A percentile compares a stretch with the other conserved stretches of the same genome.
Conservation (phyloP, 805 yeast species). For the Starmerella potacharoeniae region DNA sequence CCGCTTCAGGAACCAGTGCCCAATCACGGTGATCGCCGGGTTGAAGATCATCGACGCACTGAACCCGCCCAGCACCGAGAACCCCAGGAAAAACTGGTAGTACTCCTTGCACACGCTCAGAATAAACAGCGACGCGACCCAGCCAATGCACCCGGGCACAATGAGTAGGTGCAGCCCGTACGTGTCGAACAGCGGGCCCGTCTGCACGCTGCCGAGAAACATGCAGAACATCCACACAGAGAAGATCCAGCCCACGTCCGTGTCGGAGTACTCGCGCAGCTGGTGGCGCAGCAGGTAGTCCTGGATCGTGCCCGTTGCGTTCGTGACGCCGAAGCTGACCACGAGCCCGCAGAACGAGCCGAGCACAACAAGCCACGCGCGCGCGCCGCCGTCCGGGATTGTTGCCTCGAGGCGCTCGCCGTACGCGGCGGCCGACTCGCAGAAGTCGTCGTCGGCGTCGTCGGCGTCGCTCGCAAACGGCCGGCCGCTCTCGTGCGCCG, state of each 20-base stretch:
- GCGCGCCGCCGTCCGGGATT: slow-evolving; percentile 42
- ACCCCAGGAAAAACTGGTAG: slow-evolving; percentile 50
- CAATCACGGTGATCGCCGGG: slow-evolving; percentile 44
- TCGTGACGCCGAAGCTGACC: slow-evolving; percentile 53
- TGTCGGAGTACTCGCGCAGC: slow-evolving; percentile 35
- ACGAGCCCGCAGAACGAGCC: slow-evolving; percentile 49
- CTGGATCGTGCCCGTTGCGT: slow-evolving; percentile 57
- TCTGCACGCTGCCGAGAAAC: slow-evolving; percentile 39
- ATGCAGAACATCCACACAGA: slow-evolving; percentile 31
- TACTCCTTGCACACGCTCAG: slow-evolving; percentile 40
- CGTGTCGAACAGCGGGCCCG: slow-evolving; percentile 46
- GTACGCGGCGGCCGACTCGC: not conserved
- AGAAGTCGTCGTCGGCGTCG: not conserved
- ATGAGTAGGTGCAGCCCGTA: slow-evolving; percentile 42
- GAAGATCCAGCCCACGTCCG: slow-evolving; percentile 61
- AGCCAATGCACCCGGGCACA: slow-evolving; percentile 36
- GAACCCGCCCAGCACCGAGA: slow-evolving; percentile 43
- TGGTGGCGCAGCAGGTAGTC: slow-evolving; percentile 48
- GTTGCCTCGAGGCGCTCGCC: slow-evolving; percentile 1
- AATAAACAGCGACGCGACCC: slow-evolving; percentile 41
- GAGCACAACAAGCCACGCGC: slow-evolving; percentile 44
- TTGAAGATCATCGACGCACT: slow-evolving; percentile 35
- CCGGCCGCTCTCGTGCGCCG: not conserved
- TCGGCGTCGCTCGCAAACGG: not conserved
- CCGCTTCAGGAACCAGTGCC: slow-evolving; percentile 50